Evolutionary conservation across 768 basidiomycete species (phyloP).

Genomic region (Hypholoma fasciculare): DNA sequence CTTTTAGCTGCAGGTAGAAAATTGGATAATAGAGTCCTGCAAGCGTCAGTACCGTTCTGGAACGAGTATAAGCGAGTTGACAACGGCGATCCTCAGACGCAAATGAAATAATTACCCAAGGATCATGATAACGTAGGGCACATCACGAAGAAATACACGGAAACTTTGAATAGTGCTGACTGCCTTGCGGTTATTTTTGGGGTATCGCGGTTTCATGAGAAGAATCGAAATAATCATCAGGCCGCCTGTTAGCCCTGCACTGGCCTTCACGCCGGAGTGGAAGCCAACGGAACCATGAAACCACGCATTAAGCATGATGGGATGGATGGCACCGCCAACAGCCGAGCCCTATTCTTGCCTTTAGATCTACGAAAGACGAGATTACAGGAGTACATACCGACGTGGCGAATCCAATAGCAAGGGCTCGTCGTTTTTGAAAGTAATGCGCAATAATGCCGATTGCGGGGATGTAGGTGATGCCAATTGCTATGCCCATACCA

Average conservation of each 20-base stretch:
- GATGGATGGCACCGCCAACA: conserved; percentile 59
- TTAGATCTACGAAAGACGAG: neutral
- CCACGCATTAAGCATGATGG: conserved; percentile 61
- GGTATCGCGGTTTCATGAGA: conserved; percentile 44
- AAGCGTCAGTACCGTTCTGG: conserved; percentile 34
- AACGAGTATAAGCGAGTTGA: conserved; percentile 1
- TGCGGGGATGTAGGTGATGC: conserved; percentile 49
- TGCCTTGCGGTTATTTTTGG: conserved; percentile 31
- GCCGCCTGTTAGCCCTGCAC: conserved; percentile 40
- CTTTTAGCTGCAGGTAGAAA: conserved; percentile 58
- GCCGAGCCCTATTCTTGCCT: conserved; percentile 40
- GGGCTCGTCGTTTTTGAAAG: conserved; percentile 32
- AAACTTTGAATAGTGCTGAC: conserved; percentile 28
- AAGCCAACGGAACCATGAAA: conserved; percentile 49
- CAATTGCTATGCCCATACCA: conserved; percentile 49
- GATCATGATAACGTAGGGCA: conserved; percentile 43
- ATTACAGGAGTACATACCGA: conserved; percentile 21
- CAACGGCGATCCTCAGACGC: neutral
- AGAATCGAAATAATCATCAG: conserved; percentile 36
- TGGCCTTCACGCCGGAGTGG: conserved; percentile 52
- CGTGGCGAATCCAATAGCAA: conserved; percentile 35
- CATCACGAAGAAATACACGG: conserved; percentile 38
- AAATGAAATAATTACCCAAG: conserved; percentile 29
- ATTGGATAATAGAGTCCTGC: conserved; percentile 48
- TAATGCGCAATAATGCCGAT: conserved; percentile 37